Base-by-base conservation (phyloP, 192 early-diverging fungal species). In the Ambispora gerdemannii region DNA sequence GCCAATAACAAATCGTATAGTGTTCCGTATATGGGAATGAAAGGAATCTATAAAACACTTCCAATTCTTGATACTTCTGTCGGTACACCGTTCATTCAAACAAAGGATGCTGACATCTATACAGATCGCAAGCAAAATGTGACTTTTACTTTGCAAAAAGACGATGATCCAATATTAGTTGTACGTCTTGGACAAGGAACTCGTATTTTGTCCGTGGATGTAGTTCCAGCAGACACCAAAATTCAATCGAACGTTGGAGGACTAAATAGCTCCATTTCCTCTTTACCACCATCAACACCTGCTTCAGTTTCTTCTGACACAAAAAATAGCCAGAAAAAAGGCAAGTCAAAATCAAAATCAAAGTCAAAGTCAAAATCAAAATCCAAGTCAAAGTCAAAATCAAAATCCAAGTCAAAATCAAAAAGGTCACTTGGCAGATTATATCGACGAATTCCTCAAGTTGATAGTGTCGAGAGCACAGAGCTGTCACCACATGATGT, bases 11-110 rank as follows among this genome's bases (percentile, higher is more conserved):
- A 60, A 19, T 22, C 38, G 11, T 64, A 60, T 38, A 65, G 74
- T 58, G 53, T 78, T 38, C 73, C 76, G 2, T 78, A 74, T 72
- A 70, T 61, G n/a, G 76, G 76, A 3, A 74, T 78, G 76, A 47
- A 35, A 25, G 76, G 76, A 20, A 56, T 63, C 1, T 74, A 72
- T 51, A 56, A 64, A 24, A 72, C 70, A 17, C 65, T 78, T 4
- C 73, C 74, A 24, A 74, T 78, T 19, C 15, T 78, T 22, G 73
- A 78, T 50, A 24, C 71, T 11, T 38, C 72, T 19, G 33, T 63
- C 7, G 73, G 71, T 2, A 68, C 58, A 13, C 76, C 76, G 0
- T 19, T 78, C 38, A 24, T 78, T 7, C 59, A 73, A 0, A 52
- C 70, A 1, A 3, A 19, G n/a, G n/a, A n/a, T 31, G 11, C 13